phyloP scores from a whole-genome alignment of 2,329 filamentous ascomycete species.

The Fusarium paranaense region DNA sequence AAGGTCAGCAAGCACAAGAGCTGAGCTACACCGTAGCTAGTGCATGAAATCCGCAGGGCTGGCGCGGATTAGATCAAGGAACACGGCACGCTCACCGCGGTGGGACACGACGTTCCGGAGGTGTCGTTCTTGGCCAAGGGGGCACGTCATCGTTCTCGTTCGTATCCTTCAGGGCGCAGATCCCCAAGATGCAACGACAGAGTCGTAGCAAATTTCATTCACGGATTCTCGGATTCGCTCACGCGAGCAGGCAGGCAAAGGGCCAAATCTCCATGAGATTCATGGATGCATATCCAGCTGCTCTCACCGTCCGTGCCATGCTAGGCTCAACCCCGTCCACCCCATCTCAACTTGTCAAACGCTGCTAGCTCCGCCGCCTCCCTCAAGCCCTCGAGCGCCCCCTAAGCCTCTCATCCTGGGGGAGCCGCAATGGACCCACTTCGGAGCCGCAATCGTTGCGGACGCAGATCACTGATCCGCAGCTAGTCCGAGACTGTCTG shows the following conservation, averaged over 20 bases:
- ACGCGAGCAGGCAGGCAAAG: conserved; percentile 22
- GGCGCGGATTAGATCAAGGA: conserved; percentile 5
- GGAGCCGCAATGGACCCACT: conserved; percentile 44
- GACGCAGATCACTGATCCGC: conserved; percentile 46
- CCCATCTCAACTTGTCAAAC: conserved; percentile 26
- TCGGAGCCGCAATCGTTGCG: conserved; percentile 45
- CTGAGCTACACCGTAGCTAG: conserved; percentile 5
- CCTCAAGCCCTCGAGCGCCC: neutral
- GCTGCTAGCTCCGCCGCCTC: conserved; percentile 18
- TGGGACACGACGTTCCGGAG: conserved; percentile 12
- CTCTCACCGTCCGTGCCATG: conserved; percentile 27
- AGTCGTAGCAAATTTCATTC: conserved; percentile 16
- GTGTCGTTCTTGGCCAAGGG: neutral
- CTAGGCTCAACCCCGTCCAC: neutral
- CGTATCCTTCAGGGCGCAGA: neutral
- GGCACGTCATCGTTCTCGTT: neutral
- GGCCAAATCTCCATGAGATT: conserved; percentile 12
- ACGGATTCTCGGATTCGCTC: conserved; percentile 22
- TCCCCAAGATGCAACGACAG: neutral
- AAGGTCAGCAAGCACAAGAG: conserved; percentile 9
- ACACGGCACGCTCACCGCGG: conserved; percentile 29
- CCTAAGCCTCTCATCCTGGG: conserved; percentile 31
- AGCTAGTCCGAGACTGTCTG: conserved; percentile 31
- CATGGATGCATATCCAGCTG: neutral
- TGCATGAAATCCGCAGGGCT: conserved; percentile 16